Conservation (phyloP, 495 filamentous ascomycete genomes). For the Lasiosphaeriaceae sp. region DNA sequence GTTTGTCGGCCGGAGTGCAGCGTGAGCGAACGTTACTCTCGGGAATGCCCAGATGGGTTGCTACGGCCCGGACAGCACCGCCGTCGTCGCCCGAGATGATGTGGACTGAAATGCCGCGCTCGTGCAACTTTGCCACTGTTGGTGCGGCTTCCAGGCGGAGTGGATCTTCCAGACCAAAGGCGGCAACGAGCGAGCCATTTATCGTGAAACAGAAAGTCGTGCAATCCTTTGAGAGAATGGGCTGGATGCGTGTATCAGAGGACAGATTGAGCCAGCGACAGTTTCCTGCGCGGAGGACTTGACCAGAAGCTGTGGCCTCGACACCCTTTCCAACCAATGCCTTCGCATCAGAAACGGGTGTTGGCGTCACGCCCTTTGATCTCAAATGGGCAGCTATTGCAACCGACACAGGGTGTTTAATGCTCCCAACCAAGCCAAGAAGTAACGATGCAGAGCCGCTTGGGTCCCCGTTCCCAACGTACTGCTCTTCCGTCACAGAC, state of each 20-base stretch:
- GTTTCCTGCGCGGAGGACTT: conserved; percentile 55
- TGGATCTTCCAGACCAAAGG: conserved; percentile 57
- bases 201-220: conserved; percentile 64
- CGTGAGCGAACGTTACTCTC: conserved; percentile 41
- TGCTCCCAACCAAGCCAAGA: conserved; percentile 41
- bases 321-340: conserved; percentile 49
- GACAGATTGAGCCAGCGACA: conserved; percentile 54
- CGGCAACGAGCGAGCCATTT: conserved; percentile 43
- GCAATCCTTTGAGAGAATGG: conserved; percentile 41
- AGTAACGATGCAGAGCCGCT: conserved; percentile 19
- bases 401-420: conserved; percentile 66
- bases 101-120: conserved; percentile 55
- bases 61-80: conserved; percentile 53
- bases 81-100: conserved; percentile 70
- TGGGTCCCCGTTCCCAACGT: conserved; percentile 16
- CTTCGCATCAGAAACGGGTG: conserved; percentile 37
- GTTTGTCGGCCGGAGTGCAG: conserved; percentile 60
- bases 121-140: conserved; percentile 48
- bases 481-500: conserved; percentile 41
- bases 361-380: conserved; percentile 23
- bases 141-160: conserved; percentile 53
- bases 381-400: conserved; percentile 53
- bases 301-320: conserved; percentile 17
- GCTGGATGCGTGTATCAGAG: conserved; percentile 37
- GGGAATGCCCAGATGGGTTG: conserved; percentile 51